Evolutionary conservation across 768 basidiomycete species (phyloP).

Genomic region (Podaxis mareebaensis): DNA sequence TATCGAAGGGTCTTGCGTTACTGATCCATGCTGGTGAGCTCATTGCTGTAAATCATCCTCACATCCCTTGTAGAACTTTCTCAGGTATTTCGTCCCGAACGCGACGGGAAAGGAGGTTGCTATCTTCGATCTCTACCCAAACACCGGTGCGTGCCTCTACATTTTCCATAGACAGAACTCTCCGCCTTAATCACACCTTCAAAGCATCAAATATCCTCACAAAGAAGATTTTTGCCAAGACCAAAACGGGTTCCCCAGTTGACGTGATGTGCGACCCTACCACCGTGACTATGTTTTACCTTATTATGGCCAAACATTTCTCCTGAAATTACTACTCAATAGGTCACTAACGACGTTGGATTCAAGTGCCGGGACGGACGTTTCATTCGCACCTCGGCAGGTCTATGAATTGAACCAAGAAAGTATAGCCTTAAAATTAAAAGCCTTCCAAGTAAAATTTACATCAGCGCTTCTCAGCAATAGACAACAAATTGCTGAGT

Average conservation of each 20-base stretch:
- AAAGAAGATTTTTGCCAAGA: slow-evolving; percentile 46
- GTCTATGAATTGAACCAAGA: slow-evolving; percentile 15
- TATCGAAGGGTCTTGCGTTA: slow-evolving; percentile 60
- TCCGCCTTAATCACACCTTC: neutral
- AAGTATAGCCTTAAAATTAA: neutral
- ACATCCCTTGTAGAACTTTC: neutral
- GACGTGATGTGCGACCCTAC: slow-evolving; percentile 56
- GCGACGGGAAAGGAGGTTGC: slow-evolving; percentile 60
- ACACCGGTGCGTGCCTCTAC: slow-evolving; percentile 40
- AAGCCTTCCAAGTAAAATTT: neutral
- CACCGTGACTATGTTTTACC: slow-evolving; percentile 34
- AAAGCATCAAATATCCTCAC: slow-evolving; percentile 51
- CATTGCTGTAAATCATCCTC: neutral
- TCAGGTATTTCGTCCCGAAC: slow-evolving; percentile 46
- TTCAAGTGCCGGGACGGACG: slow-evolving; percentile 51
- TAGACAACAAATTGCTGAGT: neutral
- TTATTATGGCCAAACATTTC: neutral
- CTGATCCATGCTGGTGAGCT: slow-evolving; percentile 56
- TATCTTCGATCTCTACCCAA: slow-evolving; percentile 58
- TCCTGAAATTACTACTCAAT: neutral
- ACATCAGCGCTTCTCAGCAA: neutral
- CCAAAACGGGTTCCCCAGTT: slow-evolving; percentile 43
- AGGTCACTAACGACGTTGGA: slow-evolving; percentile 48
- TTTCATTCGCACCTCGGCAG: slow-evolving; percentile 40
- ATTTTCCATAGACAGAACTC: no score